These are phyloP conservation scores for Picea engelmannii DNA, from an alignment of 83 land plant genomes.

Conservation along the genomic window DNA sequence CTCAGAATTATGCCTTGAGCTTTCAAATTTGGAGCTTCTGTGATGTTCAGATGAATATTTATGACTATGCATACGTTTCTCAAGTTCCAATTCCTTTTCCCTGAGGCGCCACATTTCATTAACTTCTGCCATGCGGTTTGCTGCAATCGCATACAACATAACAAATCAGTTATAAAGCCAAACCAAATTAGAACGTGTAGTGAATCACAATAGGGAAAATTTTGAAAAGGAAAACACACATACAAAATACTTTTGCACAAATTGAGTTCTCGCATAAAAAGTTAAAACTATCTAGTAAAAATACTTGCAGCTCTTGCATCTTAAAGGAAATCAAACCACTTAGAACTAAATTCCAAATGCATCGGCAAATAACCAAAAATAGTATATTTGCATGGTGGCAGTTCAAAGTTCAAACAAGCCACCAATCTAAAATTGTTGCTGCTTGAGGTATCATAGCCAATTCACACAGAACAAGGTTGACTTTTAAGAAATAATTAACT, in stretches of 20 bases:
- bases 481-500: neutral
- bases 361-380: neutral
- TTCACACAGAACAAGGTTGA: neutral
- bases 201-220: neutral
- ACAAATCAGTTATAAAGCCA: neutral
- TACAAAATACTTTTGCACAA: neutral
- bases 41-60: conserved; percentile 5
- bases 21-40: conserved; percentile 1
- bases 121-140: conserved; percentile 86
- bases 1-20: neutral
- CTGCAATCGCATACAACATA: conserved; percentile 35
- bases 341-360: neutral
- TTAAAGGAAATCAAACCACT: neutral
- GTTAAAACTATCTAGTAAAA: neutral
- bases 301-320: neutral
- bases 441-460: neutral
- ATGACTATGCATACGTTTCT: conserved; percentile 19
- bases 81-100: conserved; percentile 72
- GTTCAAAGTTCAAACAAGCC: neutral
- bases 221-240: neutral
- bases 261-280: neutral
- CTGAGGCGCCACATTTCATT: conserved; percentile 95
- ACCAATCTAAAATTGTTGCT: neutral
- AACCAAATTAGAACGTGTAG: neutral
- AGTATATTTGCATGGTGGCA: neutral